A percentile compares a stretch with the other conserved stretches of the same genome.
Evolutionary conservation across 2,329 filamentous ascomycete genomes (phyloP).

Genomic region (Metarhizium robertsii): DNA sequence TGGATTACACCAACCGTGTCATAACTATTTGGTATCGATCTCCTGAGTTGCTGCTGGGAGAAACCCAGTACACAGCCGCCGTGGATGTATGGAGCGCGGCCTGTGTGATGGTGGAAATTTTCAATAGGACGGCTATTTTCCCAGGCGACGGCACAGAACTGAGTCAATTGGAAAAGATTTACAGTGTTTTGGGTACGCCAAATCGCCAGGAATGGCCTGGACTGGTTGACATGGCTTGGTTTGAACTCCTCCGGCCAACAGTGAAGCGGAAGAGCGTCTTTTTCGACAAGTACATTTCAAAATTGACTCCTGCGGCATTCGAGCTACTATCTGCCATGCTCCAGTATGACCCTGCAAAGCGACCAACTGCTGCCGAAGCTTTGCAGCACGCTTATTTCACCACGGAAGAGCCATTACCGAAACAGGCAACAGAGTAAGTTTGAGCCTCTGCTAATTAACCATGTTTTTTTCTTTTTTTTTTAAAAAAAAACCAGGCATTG

Average conservation of each 20-base stretch:
- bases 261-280: conserved; percentile 68
- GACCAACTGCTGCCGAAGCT: conserved; percentile 76
- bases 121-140: conserved; percentile 87
- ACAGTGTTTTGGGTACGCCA: conserved; percentile 81
- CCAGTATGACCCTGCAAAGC: conserved; percentile 73
- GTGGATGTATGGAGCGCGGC: conserved; percentile 97
- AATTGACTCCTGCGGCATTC: conserved; percentile 70
- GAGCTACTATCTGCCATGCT: conserved; percentile 81
- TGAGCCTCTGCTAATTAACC: background rate
- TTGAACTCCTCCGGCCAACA: conserved; percentile 75
- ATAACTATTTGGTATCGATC: conserved; percentile 98
- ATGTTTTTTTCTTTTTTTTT: background rate
- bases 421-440: conserved; percentile 75
- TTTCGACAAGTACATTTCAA: conserved; percentile 70
- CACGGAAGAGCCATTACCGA: conserved; percentile 65
- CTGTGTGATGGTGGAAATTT: conserved; percentile 94
- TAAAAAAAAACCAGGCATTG: background rate
- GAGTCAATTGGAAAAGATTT: conserved; percentile 94
- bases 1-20: conserved; percentile 96
- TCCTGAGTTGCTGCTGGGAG: conserved; percentile 80
- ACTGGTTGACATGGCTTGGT: conserved; percentile 93
- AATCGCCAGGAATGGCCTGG: conserved; percentile 78
- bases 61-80: conserved; percentile 81
- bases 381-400: conserved; percentile 84
- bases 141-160: conserved; percentile 94